Base-by-base conservation (phyloP, 495 filamentous ascomycete genomes). In the Tuber brumale region DNA sequence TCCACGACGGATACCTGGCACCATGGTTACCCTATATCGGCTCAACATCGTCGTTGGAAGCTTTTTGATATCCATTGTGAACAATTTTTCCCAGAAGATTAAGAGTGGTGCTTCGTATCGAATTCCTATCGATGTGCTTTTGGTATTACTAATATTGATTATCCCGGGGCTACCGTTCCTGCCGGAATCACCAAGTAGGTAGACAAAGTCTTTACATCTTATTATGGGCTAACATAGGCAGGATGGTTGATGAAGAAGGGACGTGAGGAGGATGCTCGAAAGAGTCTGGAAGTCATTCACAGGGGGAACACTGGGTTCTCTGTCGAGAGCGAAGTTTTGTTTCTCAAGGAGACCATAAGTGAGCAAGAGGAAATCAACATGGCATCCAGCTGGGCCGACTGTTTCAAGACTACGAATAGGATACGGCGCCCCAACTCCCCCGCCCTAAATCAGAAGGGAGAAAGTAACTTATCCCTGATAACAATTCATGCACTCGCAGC, bases 21-120 rank as follows among this genome's bases (percentile, higher is more conserved):
- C 74, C 41, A 70, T 75, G 77, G 74, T 69, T 73, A 86, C 87
- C 74, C 88, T 88, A 66, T 95, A 96, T 86, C 93, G 96, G 85
- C 88, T 96, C 37, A 94, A 95, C 85, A 92, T 95, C 83, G 93
- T 93, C 43, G 87, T 94, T 75, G 93, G 93, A 78, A 95, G 95
- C 84, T 93, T 93, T 85, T 88, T 90, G 70, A 91, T 92, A 76
- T 90, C 93, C 84, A 90, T 92, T 84, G 87, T 95, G 87, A 94
- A 95, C 84, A 95, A 86, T 83, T 93, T 92, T 51, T 94, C 93
- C 39, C 80, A 88, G 41, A 84, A 84, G 66, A 84, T 83, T 66
- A 45, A 76, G 35, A 85, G 81, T 73, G 89, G 89, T 57, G 88
- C 87, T 44, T 90, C 91, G 23, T 96, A 93, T 92, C 87, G 91